phyloP scores from a whole-genome alignment of 345 rosid genomes.

The Camelina sativa region DNA sequence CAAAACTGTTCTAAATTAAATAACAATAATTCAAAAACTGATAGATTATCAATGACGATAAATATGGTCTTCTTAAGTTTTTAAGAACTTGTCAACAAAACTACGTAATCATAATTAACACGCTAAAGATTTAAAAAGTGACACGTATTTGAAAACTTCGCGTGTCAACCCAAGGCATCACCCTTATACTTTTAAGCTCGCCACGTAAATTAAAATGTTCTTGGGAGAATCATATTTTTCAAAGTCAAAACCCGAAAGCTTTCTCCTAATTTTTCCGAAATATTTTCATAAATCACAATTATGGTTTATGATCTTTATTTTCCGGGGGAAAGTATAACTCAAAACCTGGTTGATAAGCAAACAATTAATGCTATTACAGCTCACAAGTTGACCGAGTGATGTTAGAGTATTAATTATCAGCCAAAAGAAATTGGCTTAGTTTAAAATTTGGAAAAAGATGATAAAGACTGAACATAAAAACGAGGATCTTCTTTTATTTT shows the following conservation, averaged over 20 bases:
- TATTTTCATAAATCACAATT: constrained; percentile 1
- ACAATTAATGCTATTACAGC: constrained; percentile 35
- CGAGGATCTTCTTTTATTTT: constrained; percentile 25
- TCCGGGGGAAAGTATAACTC: neutral
- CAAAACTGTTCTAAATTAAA: neutral
- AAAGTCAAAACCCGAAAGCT: constrained; percentile 24
- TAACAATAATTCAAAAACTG: constrained; percentile 1
- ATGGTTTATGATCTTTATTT: neutral
- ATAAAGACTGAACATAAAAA: constrained; percentile 37
- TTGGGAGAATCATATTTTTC: constrained; percentile 4
- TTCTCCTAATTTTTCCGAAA: constrained; percentile 2
- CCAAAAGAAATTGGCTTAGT: constrained; percentile 8
- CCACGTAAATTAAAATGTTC: constrained; percentile 23
- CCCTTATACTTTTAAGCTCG: neutral
- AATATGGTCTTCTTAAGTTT: neutral
- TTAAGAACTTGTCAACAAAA: constrained; percentile 28
- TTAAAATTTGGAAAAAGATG: constrained; percentile 22
- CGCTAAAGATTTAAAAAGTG: constrained; percentile 24
- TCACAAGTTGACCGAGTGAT: constrained; percentile 39
- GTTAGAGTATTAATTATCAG: constrained; percentile 5
- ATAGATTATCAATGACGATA: constrained; percentile 6
- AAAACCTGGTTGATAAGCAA: constrained; percentile 24
- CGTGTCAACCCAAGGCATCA: neutral
- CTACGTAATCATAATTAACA: constrained; percentile 43
- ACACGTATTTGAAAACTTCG: constrained; percentile 34